A percentile compares a stretch with the other conserved stretches of the same genome.
These are phyloP conservation scores for Tremella mesenterica DNA, from an alignment of 768 basidiomycete genomes.

Conservation along the genomic window DNA sequence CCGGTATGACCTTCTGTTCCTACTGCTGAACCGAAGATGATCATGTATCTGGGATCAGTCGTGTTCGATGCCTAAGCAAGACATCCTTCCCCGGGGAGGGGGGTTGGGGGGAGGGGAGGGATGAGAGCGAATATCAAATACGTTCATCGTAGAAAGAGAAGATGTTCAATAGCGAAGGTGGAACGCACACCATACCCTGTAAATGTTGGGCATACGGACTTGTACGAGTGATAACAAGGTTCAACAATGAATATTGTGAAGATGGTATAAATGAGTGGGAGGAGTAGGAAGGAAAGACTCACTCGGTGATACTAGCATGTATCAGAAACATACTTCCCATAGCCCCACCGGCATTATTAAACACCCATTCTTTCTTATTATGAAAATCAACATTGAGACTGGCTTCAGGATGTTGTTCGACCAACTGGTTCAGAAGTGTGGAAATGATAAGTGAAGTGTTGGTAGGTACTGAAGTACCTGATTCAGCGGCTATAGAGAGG, in stretches of 20 bases:
- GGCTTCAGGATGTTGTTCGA: conserved; percentile 57
- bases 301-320: conserved; percentile 93
- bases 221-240: too few relatives aligned
- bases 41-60: conserved; percentile 33
- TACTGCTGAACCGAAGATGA: conserved; percentile 85
- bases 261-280: not conserved
- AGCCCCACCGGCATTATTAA: conserved; percentile 94
- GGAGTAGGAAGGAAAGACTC: conserved; percentile 48
- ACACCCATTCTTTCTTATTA: conserved; percentile 70
- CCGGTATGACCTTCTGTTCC: conserved; percentile 96
- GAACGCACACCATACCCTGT: too few relatives aligned
- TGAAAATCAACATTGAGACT: conserved; percentile 40
- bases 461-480: conserved; percentile 4
- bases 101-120: not conserved
- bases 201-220: too few relatives aligned
- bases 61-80: not conserved
- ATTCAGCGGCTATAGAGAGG: conserved; percentile 48
- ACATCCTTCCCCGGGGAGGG: not conserved
- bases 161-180: not conserved
- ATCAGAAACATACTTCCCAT: conserved; percentile 97
- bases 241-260: too few relatives aligned
- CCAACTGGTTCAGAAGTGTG: conserved; percentile 74
- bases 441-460: conserved; percentile 66
- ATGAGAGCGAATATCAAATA: not conserved
- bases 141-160: not conserved